Evolutionary conservation across 2,329 filamentous ascomycete genomes (phyloP).

Genomic region (Lasiodiplodia citricola): DNA sequence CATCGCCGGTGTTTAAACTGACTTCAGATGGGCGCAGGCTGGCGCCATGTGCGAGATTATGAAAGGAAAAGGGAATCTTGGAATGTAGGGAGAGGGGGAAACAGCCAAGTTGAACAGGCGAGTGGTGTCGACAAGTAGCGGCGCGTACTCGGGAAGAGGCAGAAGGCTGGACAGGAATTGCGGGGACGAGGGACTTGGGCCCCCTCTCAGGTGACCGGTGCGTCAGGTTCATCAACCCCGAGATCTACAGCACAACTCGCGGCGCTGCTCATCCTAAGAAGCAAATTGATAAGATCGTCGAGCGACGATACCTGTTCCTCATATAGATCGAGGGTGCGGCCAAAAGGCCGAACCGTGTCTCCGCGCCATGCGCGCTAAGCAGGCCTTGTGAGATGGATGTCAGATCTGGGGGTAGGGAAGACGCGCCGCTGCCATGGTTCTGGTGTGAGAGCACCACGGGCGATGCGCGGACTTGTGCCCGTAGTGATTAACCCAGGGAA

Average conservation of each 20-base stretch:
- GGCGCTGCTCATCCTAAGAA: not conserved
- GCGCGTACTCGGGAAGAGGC: not conserved
- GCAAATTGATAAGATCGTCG: not conserved
- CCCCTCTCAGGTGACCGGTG: conserved; percentile 3
- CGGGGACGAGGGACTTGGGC: not conserved
- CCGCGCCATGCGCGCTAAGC: not conserved
- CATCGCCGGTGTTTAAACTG: not conserved
- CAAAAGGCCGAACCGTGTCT: not conserved
- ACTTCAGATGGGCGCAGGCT: not conserved
- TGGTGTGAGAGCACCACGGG: not conserved
- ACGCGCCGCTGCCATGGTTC: not conserved
- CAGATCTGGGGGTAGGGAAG: not conserved
- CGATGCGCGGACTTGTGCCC: conserved; percentile 5
- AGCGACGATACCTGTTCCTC: not conserved
- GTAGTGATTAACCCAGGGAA: not conserved
- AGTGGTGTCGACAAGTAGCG: not conserved
- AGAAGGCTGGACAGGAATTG: not conserved
- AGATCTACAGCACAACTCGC: conserved; percentile 5
- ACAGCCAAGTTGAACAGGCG: not conserved
- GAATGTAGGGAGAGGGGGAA: not conserved
- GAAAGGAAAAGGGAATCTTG: not conserved
- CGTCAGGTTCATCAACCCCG: not conserved
- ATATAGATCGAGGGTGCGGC: not conserved
- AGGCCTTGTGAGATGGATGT: not conserved
- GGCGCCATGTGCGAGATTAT: not conserved